These are phyloP conservation scores for Xylariaceae sp. DNA, from an alignment of 2,329 filamentous ascomycete genomes.

Conservation along the genomic window DNA sequence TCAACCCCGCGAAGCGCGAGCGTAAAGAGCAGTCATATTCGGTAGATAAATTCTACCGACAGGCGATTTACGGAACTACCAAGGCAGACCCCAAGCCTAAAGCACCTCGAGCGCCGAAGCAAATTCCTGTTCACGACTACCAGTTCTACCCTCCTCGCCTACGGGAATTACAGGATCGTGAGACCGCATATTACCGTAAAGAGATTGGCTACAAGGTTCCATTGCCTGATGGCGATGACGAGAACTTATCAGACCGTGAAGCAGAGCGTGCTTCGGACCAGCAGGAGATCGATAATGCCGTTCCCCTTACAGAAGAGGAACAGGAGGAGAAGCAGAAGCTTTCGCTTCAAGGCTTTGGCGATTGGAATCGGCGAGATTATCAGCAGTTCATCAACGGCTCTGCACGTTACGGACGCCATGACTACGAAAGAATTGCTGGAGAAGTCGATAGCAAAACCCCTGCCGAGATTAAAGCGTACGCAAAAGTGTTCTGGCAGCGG, in stretches of 20 bases:
- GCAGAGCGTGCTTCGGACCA: conserved; percentile 88
- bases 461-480: conserved; percentile 86
- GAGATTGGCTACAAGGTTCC: conserved; percentile 96
- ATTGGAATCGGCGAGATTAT: conserved; percentile 98
- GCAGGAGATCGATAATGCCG: conserved; percentile 90
- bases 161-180: conserved; percentile 89
- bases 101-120: conserved; percentile 93
- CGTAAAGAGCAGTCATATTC: conserved; percentile 98
- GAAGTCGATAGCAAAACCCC: conserved; percentile 92
- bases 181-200: conserved; percentile 94
- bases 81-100: conserved; percentile 88
- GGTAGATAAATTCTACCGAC: conserved; percentile 98
- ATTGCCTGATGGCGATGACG: conserved; percentile 85
- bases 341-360: conserved; percentile 83
- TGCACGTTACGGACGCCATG: conserved; percentile 86
- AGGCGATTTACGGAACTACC: conserved; percentile 79
- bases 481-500: conserved; percentile 95
- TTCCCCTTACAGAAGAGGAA: conserved; percentile 87
- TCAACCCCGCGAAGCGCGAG: conserved; percentile 97
- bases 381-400: conserved; percentile 97
- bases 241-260: conserved; percentile 84
- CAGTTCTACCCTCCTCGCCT: conserved; percentile 92
- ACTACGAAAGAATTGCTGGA: conserved; percentile 82
- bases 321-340: conserved; percentile 84
- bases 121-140: conserved; percentile 91